Conservation (phyloP, 2,329 filamentous ascomycete species). For the Lasiodiplodia theobromae region DNA sequence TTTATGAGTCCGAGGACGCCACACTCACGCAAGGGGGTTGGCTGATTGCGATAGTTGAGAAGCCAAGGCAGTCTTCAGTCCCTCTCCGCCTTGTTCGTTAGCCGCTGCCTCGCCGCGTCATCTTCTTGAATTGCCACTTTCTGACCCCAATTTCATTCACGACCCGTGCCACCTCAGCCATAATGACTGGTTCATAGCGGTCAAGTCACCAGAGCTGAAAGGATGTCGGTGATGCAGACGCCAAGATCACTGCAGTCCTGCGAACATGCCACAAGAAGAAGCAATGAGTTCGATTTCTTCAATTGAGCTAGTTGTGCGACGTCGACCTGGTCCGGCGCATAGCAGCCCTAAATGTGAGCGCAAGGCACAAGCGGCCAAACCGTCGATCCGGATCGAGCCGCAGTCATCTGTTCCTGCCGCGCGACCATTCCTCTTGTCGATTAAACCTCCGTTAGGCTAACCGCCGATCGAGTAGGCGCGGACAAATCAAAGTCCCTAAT, state of each 20-base stretch:
- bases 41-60: background rate
- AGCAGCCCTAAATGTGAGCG: background rate
- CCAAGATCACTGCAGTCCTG: background rate
- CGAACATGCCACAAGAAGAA: background rate
- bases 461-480: background rate
- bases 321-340: background rate
- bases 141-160: background rate
- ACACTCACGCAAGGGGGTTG: conserved; percentile 6
- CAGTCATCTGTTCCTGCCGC: background rate
- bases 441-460: background rate
- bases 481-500: background rate
- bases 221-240: background rate
- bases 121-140: too few species aligned
- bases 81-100: conserved; percentile 1
- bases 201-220: background rate
- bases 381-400: background rate
- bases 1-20: background rate
- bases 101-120: conserved; percentile 20
- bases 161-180: background rate
- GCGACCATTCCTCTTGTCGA: background rate
- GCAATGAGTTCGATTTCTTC: background rate
- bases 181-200: background rate
- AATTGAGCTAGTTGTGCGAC: background rate
- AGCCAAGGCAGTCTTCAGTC: conserved; percentile 4
- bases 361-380: background rate